Evolutionary conservation across 345 rosid species (phyloP), one percentile per base, ranked within the genome.

Genomic region (Aquilaria yunnanensis): DNA sequence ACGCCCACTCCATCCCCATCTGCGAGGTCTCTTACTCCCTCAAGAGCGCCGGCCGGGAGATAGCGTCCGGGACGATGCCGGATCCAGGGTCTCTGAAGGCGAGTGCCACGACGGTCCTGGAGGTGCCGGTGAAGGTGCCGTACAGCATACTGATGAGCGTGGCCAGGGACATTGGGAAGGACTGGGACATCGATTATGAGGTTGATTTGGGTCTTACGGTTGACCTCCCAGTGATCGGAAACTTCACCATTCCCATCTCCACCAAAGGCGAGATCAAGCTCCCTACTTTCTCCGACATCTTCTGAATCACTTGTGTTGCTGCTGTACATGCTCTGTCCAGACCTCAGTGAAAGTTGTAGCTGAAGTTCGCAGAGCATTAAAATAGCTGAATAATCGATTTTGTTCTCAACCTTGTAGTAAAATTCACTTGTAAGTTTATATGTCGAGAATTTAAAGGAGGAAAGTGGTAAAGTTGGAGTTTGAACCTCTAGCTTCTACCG

Each of bases 181-280:
- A 94, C 49, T 88, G 97, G 96, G 99, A 90, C 74, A 88, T 94
- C 37, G 99, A 94, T 73, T 94, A 90, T 47, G 79, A 75, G 54
- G 65, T 94, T 67, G 69, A 85, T 11, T 11, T 94, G 41, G 85
- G 83, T 47, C 88, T 94, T 62, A 71, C 66, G 60, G 59, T 90
- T 59, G 97, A 94, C 65, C 85, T 94, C 56, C 99, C 99, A 3
- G 10, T 94, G 54, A 9, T 86, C 0, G 99, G 97, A 1, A 23
- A 83, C 60, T 33, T 88, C 64, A 90, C 84, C 54, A 70, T 93
- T 60, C 98, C 95, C 48, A 66, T 93, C 48, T 73, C 84, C 9
- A 74, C 47, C 34, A 81, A 85, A 72, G 98, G 98, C 45, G 88
- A 90, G 71, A 67, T 88, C 82, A 93, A 93, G 81, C 97, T 93